These are phyloP conservation scores for Eleusine indica DNA, from an alignment of 176 grass and related monocot genomes.

Conservation along the genomic window DNA sequence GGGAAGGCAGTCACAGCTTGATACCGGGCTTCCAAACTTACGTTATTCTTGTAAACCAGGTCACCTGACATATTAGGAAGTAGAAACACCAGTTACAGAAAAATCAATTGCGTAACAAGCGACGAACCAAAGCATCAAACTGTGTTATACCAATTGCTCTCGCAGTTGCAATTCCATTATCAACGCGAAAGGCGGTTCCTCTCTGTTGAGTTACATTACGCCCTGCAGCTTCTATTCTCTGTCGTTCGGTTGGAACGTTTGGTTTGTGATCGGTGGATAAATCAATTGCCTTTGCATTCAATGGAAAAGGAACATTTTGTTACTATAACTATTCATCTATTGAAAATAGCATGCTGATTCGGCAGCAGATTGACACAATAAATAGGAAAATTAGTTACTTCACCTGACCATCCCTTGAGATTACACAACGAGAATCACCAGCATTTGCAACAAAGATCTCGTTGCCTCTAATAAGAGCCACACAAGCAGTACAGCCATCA, in stretches of 20 bases:
- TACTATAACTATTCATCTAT: slow-evolving; percentile 17
- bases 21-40: not conserved
- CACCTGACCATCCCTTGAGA: slow-evolving; percentile 50
- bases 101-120: not conserved
- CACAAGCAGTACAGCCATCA: slow-evolving; percentile 47
- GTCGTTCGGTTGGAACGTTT: slow-evolving; percentile 4
- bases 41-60: slow-evolving; percentile 31
- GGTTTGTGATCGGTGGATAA: slow-evolving; percentile 51
- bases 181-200: slow-evolving; percentile 28
- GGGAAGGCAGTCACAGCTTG: slow-evolving; percentile 49
- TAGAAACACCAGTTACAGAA: not conserved
- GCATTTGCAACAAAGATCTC: slow-evolving; percentile 56
- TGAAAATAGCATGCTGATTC: slow-evolving; percentile 18
- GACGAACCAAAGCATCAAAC: not conserved
- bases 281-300: slow-evolving; percentile 20
- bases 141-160: slow-evolving; percentile 46
- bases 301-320: slow-evolving; percentile 22
- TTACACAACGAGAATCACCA: slow-evolving; percentile 54
- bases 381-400: slow-evolving; percentile 13
- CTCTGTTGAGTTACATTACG: not conserved
- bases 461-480: slow-evolving; percentile 52
- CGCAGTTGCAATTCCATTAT: slow-evolving; percentile 36
- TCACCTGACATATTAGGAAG: slow-evolving; percentile 46
- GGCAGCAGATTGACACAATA: not conserved
- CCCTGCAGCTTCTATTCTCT: slow-evolving; percentile 47